These are phyloP conservation scores for Teunomyces lycoperdinae DNA, from an alignment of 805 yeast species.

Conservation along the genomic window DNA sequence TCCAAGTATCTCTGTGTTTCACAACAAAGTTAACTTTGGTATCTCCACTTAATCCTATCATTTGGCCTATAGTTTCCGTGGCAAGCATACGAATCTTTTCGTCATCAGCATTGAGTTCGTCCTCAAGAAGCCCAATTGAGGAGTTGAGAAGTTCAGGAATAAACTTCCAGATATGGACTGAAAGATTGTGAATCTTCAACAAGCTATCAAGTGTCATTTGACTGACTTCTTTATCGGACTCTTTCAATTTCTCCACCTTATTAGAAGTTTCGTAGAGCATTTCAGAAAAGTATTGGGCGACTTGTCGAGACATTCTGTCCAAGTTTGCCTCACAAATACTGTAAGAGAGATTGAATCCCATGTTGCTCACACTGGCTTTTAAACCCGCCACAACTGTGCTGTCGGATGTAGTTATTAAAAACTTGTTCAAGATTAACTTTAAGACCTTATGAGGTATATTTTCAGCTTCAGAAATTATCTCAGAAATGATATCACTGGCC, in stretches of 20 bases:
- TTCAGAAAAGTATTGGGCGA: constrained; percentile 80
- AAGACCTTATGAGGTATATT: constrained; percentile 59
- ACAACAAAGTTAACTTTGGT: constrained; percentile 57
- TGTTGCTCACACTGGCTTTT: constrained; percentile 32
- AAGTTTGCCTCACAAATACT: constrained; percentile 66
- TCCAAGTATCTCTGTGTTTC: constrained; percentile 59
- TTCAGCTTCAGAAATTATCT: constrained; percentile 69
- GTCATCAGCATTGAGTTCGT: constrained; percentile 73
- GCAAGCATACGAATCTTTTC: constrained; percentile 62
- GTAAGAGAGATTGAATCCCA: constrained; percentile 64
- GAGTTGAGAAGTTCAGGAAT: constrained; percentile 74
- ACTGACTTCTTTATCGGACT: constrained; percentile 15
- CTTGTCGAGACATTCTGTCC: constrained; percentile 70
- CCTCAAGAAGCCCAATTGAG: constrained; percentile 75
- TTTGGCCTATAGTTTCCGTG: constrained; percentile 67
- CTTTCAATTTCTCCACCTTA: constrained; percentile 15
- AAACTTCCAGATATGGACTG: constrained; percentile 69
- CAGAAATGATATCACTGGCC: constrained; percentile 69
- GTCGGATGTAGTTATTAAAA: constrained; percentile 31
- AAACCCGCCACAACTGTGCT: constrained; percentile 18
- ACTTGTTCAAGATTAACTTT: constrained; percentile 62
- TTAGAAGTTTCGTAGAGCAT: constrained; percentile 52
- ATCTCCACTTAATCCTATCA: constrained; percentile 41
- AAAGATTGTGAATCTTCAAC: constrained; percentile 58
- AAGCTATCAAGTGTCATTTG: constrained; percentile 39